Conservation (phyloP, 441 rosid genomes). For the Isatis lusitanica region DNA sequence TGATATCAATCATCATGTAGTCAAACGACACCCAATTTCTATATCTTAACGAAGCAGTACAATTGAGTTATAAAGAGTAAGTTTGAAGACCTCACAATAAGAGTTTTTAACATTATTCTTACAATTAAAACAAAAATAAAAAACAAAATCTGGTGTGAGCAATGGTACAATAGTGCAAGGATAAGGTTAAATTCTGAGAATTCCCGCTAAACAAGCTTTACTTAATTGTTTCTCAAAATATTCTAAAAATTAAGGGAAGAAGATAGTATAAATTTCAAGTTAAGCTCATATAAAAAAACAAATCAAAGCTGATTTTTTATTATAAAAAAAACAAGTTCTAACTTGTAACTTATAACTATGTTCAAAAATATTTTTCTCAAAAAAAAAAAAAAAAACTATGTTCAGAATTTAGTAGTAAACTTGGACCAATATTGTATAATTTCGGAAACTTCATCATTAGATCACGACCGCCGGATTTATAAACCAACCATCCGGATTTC, state of each 20-base stretch:
- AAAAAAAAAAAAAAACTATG: no score
- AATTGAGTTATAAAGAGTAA: not conserved
- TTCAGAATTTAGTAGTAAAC: no score
- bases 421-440: no score
- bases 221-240: not conserved
- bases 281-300: not conserved
- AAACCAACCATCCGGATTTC: no score
- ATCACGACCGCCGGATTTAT: no score
- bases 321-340: not conserved
- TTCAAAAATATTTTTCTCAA: no score
- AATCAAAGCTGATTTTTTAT: not conserved
- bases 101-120: no score
- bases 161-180: not conserved
- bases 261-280: not conserved
- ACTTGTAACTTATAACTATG: no score
- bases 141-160: not conserved
- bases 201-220: not conserved
- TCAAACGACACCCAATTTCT: not conserved
- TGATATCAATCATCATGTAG: not conserved
- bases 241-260: not conserved
- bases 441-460: no score
- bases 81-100: not conserved
- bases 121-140: no score
- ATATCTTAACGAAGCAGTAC: no score
- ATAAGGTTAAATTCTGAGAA: not conserved